Evolutionary conservation across 2,329 filamentous ascomycete genomes (phyloP), one percentile per base, ranked within the genome.

Genomic region (Xylariaceae sp.): DNA sequence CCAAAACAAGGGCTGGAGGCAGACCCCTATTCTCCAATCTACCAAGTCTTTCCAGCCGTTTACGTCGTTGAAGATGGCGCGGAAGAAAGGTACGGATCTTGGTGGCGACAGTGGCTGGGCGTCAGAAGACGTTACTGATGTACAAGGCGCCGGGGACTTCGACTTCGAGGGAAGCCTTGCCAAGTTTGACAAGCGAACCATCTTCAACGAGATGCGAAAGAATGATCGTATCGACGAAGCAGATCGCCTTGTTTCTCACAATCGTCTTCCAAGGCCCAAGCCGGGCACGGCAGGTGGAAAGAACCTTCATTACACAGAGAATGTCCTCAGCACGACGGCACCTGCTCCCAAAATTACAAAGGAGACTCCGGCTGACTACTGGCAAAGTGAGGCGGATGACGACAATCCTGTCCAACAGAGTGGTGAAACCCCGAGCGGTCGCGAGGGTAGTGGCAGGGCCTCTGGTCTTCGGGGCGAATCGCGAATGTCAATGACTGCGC

Each of bases 81-180:
- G 70, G 62, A 74, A 77, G 66, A 79, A 77, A 58, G 78, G 73
- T 66, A 73, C 72, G 51, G 72, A 71, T 35, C 62, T 59, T 10
- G 67, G 65, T 47, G 74, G 74, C 7, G 83, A 90, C 49, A 95
- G 91, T 71, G 93, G 91, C 2, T 97, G 93, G 92, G 92, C 90
- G 3, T 97, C 93, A 0, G 94, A 97, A 71, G 93, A 97, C 69
- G 92, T 93, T 18, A 97, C 91, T 0, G 94, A 97, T 71, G 90
- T 94, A 18, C 90, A 93, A 74, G 93, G 95, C 71, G 84, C 94
- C 79, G 90, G 89, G 9, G 94, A 97, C 62, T 97, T 97, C 68
- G 93, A 97, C 73, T 97, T 97, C 69, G 87, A 90, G 67, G 87
- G 86, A 57, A 92, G 92, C 65, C 80, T 97, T 37, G 92, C 90